These are phyloP conservation scores for Leishmania turanica DNA, from an alignment of 208 protist species.

Conservation along the genomic window DNA sequence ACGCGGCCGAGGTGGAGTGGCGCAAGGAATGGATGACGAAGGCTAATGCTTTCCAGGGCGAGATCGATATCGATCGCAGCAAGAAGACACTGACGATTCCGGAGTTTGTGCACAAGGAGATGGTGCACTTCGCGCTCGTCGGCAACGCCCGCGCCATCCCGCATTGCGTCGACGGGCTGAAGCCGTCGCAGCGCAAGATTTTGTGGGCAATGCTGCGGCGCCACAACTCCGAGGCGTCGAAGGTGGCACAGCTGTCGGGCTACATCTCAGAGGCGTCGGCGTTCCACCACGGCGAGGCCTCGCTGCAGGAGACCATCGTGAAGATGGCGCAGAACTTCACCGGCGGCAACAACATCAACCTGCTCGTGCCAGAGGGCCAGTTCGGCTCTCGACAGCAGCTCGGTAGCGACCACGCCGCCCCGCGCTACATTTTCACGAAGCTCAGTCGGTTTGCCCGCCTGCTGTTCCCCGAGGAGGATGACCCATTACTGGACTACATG, in stretches of 20 bases:
- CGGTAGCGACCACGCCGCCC: slow-evolving; percentile 97
- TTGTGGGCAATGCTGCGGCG: slow-evolving; percentile 95
- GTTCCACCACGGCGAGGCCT: slow-evolving; percentile 99
- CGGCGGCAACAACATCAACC: slow-evolving; percentile 99
- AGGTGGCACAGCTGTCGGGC: slow-evolving; percentile 99
- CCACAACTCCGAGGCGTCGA: slow-evolving; percentile 95
- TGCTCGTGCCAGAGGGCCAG: slow-evolving; percentile 98
- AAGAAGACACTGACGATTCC: slow-evolving; percentile 83
- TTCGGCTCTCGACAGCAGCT: slow-evolving; percentile 99
- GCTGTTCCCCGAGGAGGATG: slow-evolving; percentile 98
- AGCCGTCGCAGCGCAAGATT: slow-evolving; percentile 99
- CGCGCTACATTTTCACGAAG: slow-evolving; percentile 96
- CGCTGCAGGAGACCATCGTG: slow-evolving; percentile 98
- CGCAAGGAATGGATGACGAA: slow-evolving; percentile 99
- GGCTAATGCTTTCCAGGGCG: slow-evolving; percentile 84
- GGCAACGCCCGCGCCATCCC: slow-evolving; percentile 91
- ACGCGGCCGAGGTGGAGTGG: slow-evolving; percentile 96
- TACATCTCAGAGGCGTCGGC: slow-evolving; percentile 97
- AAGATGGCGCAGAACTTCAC: slow-evolving; percentile 99
- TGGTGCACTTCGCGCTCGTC: slow-evolving; percentile 98
- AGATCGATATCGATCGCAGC: slow-evolving; percentile 90
- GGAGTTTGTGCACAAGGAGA: slow-evolving; percentile 99
- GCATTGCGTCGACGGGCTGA: slow-evolving; percentile 98
- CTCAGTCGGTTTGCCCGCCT: slow-evolving; percentile 94
- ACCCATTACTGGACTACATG: slow-evolving; percentile 96